A percentile compares a stretch with the other conserved stretches of the same genome.
Evolutionary conservation across 805 yeast genomes (phyloP).

Genomic region (Zygoascus flipseniorum): DNA sequence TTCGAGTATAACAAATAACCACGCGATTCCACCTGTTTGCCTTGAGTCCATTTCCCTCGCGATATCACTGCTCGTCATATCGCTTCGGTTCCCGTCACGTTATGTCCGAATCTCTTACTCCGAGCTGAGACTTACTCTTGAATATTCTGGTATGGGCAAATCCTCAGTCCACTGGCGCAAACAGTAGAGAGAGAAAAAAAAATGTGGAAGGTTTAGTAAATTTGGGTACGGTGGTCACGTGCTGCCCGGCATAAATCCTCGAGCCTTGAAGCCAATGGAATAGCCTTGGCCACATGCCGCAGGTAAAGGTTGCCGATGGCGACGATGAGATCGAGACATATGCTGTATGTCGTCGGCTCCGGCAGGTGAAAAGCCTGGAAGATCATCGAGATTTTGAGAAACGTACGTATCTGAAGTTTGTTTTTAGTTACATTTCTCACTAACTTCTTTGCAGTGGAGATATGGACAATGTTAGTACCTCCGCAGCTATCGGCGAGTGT

Average conservation of each 20-base stretch:
- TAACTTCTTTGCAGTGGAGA: slow-evolving; percentile 17
- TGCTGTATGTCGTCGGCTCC: slow-evolving; percentile 12
- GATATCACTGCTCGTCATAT: not conserved
- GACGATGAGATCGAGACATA: slow-evolving; percentile 10
- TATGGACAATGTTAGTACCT: slow-evolving; percentile 27
- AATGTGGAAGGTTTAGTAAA: not conserved
- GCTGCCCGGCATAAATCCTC: not conserved
- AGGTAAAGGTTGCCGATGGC: not conserved
- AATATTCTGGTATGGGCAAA: slow-evolving; percentile 1
- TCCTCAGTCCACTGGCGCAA: not conserved
- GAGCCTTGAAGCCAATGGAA: not conserved
- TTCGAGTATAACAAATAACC: too few species aligned
- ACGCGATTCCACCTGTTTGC: too few species aligned
- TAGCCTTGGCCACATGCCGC: not conserved
- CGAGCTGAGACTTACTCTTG: slow-evolving; percentile 1
- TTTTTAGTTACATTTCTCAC: not conserved
- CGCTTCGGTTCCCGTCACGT: not conserved
- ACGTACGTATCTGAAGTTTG: slow-evolving; percentile 1
- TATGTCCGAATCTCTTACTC: not conserved
- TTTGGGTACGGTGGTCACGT: not conserved
- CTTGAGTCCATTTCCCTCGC: too few species aligned
- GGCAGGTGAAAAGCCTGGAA: slow-evolving; percentile 19
- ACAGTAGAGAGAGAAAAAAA: not conserved
- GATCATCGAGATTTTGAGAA: slow-evolving; percentile 18
- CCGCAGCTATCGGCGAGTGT: slow-evolving; percentile 23